Base-by-base conservation (phyloP, 345 rosid genomes). In the Lepidium sativum region DNA sequence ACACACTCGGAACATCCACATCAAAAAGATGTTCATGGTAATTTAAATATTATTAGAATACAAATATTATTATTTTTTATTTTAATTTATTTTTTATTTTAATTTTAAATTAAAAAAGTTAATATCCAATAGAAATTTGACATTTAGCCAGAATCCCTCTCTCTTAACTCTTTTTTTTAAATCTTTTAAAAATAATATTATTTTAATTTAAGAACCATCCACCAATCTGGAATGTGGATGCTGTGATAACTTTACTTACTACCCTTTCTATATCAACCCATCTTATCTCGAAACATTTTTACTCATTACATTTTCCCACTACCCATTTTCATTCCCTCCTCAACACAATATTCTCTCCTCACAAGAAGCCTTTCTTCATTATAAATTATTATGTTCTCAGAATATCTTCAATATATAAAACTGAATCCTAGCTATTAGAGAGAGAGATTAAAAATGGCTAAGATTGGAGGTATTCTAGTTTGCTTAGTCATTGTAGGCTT, bases 401-500 rank as follows among this genome's bases (percentile, higher is more conserved):
- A 39, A 13, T 34, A 8, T 39, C 53, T 33, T 10, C 14, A 33
- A 23, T 16, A 25, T 25, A 25, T 25, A 52, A 43, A 43, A 44
- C 41, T 37, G 20, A 45, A 10, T 54, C 63, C 13, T 45, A 31
- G 53, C 45, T 58, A 43, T 20, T 60, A 47, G 68, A 62, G 31
- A 73, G 68, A 62, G 39, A 73, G 50, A 37, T 9, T 27, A 6
- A 60, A 55, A 55, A 89, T 89, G 98, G 64, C 71, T n/a, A 89
- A 75, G 66, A 47, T 81, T 1, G 83, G 76, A 50, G 94, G 94
- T 21, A 63, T 83, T 68, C 63, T 92, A 23, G 79, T 83, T 76
- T 92, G 97, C 74, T 77, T 92, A 37, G 21, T 92, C 79, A 78
- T 92, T 20, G 86, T 92, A 13, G 88, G 74, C 45, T 76, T 92